Conservation (phyloP, 805 yeast species). For the Ogataea corticis region DNA sequence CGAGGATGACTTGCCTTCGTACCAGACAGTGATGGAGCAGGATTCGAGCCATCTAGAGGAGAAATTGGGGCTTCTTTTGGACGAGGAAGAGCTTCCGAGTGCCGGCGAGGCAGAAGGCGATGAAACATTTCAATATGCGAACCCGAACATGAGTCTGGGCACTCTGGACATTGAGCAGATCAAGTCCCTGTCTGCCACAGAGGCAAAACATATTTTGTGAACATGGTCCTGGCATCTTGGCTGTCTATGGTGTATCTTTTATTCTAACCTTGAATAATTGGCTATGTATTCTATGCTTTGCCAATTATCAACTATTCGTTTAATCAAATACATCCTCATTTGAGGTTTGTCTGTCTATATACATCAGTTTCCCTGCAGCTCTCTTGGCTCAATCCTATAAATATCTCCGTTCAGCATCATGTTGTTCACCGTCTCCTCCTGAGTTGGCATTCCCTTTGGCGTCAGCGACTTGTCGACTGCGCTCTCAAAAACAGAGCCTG, state of each 20-base stretch:
- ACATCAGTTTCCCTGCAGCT: conserved; percentile 7
- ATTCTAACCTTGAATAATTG: no score
- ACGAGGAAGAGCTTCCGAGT: conserved; percentile 15
- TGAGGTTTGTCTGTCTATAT: no score
- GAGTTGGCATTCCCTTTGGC: conserved; percentile 31
- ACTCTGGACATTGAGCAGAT: conserved; percentile 20
- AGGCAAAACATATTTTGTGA: conserved; percentile 20
- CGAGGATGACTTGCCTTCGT: conserved; percentile 28
- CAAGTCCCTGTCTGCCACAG: conserved; percentile 17
- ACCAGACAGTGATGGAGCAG: conserved; percentile 28
- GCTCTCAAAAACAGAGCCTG: conserved; percentile 70
- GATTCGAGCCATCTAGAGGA: conserved; percentile 23
- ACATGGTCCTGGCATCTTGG: no score
- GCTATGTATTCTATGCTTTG: no score
- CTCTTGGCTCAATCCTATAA: conserved; percentile 37
- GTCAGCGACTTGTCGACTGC: conserved; percentile 39
- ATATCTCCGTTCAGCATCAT: conserved; percentile 39
- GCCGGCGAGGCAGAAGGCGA: conserved; percentile 9
- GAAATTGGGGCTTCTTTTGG: conserved; percentile 27
- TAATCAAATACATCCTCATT: no score
- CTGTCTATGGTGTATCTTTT: no score
- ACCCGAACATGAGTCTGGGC: conserved; percentile 20
- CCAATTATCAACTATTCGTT: no score
- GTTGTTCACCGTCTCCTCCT: conserved; percentile 28
- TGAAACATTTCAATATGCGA: conserved; percentile 15